phyloP scores from a whole-genome alignment of 2,329 filamentous ascomycete genomes.

The Colletotrichum falcatum region DNA sequence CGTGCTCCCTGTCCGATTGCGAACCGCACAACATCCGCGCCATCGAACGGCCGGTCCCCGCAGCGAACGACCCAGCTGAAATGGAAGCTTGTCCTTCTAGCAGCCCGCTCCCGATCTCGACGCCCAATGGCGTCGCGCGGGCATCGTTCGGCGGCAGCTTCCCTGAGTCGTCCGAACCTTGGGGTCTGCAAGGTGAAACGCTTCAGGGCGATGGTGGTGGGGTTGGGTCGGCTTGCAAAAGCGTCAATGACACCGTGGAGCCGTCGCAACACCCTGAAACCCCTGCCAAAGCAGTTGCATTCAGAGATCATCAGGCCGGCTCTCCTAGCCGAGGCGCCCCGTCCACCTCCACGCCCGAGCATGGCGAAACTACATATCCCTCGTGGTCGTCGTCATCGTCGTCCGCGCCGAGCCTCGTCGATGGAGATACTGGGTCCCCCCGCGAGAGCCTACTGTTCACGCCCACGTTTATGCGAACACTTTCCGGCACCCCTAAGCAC shows the following conservation, averaged over 20 bases:
- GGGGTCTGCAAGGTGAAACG: slow-evolving; percentile 37
- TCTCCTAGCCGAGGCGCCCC: slow-evolving; percentile 20
- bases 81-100: slow-evolving; percentile 34
- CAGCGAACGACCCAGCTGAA: slow-evolving; percentile 38
- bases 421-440: slow-evolving; percentile 42
- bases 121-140: slow-evolving; percentile 25
- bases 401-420: slow-evolving; percentile 44
- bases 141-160: slow-evolving; percentile 32
- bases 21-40: slow-evolving; percentile 44
- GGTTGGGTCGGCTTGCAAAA: slow-evolving; percentile 30
- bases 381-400: slow-evolving; percentile 42
- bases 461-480: slow-evolving; percentile 40
- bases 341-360: slow-evolving; percentile 35
- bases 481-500: slow-evolving; percentile 28
- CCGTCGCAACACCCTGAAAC: slow-evolving; percentile 37
- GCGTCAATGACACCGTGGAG: slow-evolving; percentile 25
- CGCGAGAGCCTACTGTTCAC: slow-evolving; percentile 43
- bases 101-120: slow-evolving; percentile 30
- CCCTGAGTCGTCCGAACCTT: slow-evolving; percentile 36
- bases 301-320: slow-evolving; percentile 14
- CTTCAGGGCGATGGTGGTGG: slow-evolving; percentile 25
- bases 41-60: slow-evolving; percentile 33
- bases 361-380: slow-evolving; percentile 37
- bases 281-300: slow-evolving; percentile 29
- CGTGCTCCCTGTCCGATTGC: slow-evolving; percentile 56